Evolutionary conservation across 176 grass and related monocot genomes (phyloP), one percentile per base, ranked within the genome.

Genomic region (Melocanna baccifera): DNA sequence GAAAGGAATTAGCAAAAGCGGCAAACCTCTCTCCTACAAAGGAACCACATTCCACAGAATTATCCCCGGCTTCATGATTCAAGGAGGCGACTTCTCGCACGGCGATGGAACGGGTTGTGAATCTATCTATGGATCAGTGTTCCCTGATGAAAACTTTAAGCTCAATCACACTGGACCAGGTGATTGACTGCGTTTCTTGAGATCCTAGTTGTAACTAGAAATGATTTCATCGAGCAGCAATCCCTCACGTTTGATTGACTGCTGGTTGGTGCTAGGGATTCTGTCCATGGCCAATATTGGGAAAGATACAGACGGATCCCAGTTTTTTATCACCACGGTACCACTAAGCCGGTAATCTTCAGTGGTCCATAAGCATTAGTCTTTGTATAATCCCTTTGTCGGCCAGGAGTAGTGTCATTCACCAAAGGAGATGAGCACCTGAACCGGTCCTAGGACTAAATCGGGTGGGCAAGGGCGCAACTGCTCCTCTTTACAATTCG

Each of bases 51-150:
- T 99, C 81, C 93, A 99, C 86, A 96, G 96, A 80, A 89, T 96
- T 80, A 99, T 99, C 42, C 96, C 96, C 19, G 93, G 93, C 73
- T 99, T 99, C 81, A 96, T 99, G 96, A 85, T 99, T 58, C 96
- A 98, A 80, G 96, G 96, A 85, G 96, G 96, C n/a, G 96, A 96
- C 86, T 94, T 94, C 71, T 94, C 93, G 23, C 91, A 87, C 43
- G 96, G 96, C 16, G 87, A 98, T 78, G 96, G 96, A 70, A 93
- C 86, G 87, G 96, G 96, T 2, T 93, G 96, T 41, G 96, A 98
- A 62, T 98, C 96, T 56, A 95, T 98, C 70, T 98, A 98, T 45
- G 93, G 93, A 72, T 51, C 61, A 12, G 90, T 90, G 83, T 98
- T 98, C 10, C 77, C 85, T 16, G 96, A 99, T 76, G 96, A 99